A percentile compares a stretch with the other conserved stretches of the same genome.
phyloP scores from a whole-genome alignment of 2,329 filamentous ascomycete species.

The Colletotrichum sp. region DNA sequence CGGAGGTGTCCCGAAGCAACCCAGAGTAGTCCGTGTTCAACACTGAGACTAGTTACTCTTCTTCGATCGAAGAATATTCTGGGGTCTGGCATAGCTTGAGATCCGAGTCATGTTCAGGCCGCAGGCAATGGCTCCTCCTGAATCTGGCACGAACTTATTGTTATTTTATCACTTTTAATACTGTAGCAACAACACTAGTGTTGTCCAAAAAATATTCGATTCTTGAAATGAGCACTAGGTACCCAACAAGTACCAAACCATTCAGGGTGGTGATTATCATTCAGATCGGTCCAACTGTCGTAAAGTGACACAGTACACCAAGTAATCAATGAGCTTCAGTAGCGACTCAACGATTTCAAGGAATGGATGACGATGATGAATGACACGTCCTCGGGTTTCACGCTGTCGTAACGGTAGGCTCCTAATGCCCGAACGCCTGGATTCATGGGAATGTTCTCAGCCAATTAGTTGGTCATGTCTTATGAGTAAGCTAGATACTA shows the following conservation, averaged over 20 bases:
- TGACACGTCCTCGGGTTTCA: neutral
- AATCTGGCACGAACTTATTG: neutral
- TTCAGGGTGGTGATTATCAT: accelerated
- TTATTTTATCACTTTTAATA: neutral
- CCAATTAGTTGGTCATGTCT: neutral
- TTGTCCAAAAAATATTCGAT: neutral
- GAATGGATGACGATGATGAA: neutral
- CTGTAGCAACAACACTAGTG: neutral
- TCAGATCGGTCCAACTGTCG: neutral
- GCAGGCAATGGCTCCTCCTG: neutral
- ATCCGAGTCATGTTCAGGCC: neutral
- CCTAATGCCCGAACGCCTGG: neutral
- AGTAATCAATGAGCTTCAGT: neutral
- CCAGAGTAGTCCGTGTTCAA: neutral
- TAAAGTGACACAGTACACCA: accelerated
- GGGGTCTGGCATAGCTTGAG: accelerated
- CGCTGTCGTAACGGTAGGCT: neutral
- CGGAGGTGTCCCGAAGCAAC: neutral
- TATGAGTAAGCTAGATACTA: accelerated
- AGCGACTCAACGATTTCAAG: neutral
- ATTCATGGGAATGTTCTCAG: accelerated
- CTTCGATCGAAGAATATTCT: neutral
- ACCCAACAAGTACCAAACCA: neutral
- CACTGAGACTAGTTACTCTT: neutral
- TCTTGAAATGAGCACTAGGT: neutral